Conservation (phyloP, 306 rosid species). For the Astragalus glycyphyllos region DNA sequence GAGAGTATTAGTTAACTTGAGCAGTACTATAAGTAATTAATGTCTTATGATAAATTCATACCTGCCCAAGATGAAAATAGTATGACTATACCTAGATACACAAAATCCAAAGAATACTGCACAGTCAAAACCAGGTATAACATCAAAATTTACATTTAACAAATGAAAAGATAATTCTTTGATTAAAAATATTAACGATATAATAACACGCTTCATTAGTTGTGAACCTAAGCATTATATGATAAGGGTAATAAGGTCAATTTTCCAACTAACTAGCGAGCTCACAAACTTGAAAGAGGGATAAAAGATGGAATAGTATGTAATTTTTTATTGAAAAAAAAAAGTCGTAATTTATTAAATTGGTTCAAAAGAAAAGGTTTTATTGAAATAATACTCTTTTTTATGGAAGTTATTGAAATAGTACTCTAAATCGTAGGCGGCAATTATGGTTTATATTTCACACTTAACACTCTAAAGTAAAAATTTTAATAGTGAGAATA, state of each 20-base stretch:
- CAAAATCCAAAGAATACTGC: conserved; percentile 91
- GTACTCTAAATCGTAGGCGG: too few species aligned
- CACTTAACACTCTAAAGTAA: too few species aligned
- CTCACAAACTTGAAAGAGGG: too few species aligned
- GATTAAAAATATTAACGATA: conserved; percentile 1
- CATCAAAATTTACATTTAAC: neutral
- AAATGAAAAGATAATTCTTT: neutral
- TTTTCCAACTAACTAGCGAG: neutral
- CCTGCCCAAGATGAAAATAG: conserved; percentile 92
- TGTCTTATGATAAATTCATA: conserved; percentile 30
- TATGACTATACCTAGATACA: conserved; percentile 78
- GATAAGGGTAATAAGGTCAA: conserved; percentile 10
- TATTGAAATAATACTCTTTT: too few species aligned
- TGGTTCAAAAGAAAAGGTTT: too few species aligned
- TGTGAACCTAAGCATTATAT: neutral
- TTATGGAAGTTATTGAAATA: too few species aligned
- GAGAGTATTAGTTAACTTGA: neutral
- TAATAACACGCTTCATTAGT: neutral
- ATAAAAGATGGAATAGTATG: too few species aligned
- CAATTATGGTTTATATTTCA: too few species aligned
- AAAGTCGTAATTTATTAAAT: too few species aligned
- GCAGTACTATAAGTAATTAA: neutral
- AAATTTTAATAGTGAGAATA: too few species aligned
- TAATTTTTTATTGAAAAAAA: too few species aligned
- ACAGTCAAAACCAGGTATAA: conserved; percentile 13